A percentile compares a stretch with the other conserved stretches of the same genome.
Evolutionary conservation across 495 filamentous ascomycete genomes (phyloP).

Genomic region (Xylaria bambusicola): DNA sequence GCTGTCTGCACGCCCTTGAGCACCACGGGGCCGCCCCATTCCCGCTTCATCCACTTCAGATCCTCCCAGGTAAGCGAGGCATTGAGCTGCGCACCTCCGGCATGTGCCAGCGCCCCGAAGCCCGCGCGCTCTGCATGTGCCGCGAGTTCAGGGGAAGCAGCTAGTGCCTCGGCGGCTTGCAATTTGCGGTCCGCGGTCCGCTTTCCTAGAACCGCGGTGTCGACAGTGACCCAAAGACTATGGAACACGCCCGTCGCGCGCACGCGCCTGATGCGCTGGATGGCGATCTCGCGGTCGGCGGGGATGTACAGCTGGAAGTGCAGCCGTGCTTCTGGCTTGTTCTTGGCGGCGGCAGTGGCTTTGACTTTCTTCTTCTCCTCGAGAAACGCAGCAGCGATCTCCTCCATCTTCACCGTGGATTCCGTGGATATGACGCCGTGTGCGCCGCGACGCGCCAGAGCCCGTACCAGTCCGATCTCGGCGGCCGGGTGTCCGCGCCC

Average conservation of each 20-base stretch:
- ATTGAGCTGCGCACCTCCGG: constrained; percentile 60
- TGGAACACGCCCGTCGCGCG: constrained; percentile 54
- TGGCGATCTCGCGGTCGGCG: constrained; percentile 57
- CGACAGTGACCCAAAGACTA: constrained; percentile 63
- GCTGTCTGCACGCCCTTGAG: constrained; percentile 86
- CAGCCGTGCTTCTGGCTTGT: constrained; percentile 48
- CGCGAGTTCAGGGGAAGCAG: constrained; percentile 32
- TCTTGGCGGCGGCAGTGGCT: constrained; percentile 25
- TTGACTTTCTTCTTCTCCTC: constrained; percentile 25
- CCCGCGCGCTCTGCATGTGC: constrained; percentile 24
- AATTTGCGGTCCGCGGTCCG: constrained; percentile 52
- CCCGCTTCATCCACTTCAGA: constrained; percentile 77
- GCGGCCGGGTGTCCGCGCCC: constrained; percentile 65
- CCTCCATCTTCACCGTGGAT: constrained; percentile 40
- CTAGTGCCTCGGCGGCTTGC: constrained; percentile 52
- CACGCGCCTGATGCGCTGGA: constrained; percentile 62
- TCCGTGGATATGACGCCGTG: constrained; percentile 48
- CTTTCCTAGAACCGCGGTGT: constrained; percentile 63
- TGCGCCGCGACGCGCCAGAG: constrained; percentile 24
- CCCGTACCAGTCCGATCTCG: constrained; percentile 68
- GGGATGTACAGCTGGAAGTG: constrained; percentile 74
- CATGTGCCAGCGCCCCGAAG: constrained; percentile 25
- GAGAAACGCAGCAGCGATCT: constrained; percentile 33
- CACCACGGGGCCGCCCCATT: constrained; percentile 82
- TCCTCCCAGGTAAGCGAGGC: constrained; percentile 79